Base-by-base conservation (phyloP, 257 asterid genomes). In the Capsicum pubescens region DNA sequence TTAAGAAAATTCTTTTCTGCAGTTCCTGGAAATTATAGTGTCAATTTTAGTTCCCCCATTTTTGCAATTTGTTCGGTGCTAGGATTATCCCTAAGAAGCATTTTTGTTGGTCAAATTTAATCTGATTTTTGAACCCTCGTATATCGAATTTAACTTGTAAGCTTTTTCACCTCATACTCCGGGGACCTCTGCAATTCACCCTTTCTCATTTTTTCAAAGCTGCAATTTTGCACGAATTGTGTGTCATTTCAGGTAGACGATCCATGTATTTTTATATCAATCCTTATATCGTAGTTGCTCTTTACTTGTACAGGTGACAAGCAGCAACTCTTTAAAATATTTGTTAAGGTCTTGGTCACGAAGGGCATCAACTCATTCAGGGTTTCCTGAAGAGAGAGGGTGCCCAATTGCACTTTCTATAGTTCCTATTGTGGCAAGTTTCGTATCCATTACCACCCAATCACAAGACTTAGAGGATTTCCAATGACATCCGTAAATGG, bases 291-390 rank as follows among this genome's bases (percentile, higher is more conserved):
- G 12, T 74, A 50, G 80, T 21, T 74, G 46, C 21, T 76, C 48
- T 76, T 52, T 52, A 76, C 48, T 52, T 76, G n/a, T 26, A 76
- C 81, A 76, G 81, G 81, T 76, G 26, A 76, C 21, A 74, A 15
- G 11, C 81, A 76, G 1, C 17, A 13, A 17, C 4, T 42, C 2
- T 17, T 44, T 10, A 71, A 46, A 0, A 16, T 42, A 4, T 0
- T 69, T n/a, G 10, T 71, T 4, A 76, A 21, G 26, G 21, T 14
- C 15, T 76, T 76, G 64, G 21, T 54, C 81, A 52, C 5, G 12
- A 52, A 76, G 64, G 81, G 26, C 64, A 76, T 76, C 81, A 54
- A 54, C 81, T 76, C 64, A 26, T 76, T 76, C 81, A 52, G 81
- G 63, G 61, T 52, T 15, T 54, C 81, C 81, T 76, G 63, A 76